A percentile compares a stretch with the other conserved stretches of the same genome.
These are phyloP conservation scores for Aspergillus luchuensis DNA, from an alignment of 2,329 filamentous ascomycete genomes.

Conservation along the genomic window DNA sequence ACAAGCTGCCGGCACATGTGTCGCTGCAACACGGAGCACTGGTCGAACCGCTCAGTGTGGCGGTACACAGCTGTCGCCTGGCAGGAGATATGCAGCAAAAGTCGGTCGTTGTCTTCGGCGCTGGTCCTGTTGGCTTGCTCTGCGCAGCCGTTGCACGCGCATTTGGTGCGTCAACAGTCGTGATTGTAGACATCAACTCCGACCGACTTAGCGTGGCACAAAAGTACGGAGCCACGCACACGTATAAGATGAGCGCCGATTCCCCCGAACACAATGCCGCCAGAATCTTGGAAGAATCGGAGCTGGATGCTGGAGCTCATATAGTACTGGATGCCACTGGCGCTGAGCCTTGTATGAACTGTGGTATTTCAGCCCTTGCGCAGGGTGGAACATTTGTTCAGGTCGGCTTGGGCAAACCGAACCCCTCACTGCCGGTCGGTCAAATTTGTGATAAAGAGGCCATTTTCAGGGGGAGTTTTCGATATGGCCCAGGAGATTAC, in stretches of 20 bases:
- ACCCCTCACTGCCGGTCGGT: conserved; percentile 71
- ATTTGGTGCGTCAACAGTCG: conserved; percentile 76
- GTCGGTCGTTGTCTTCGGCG: conserved; percentile 77
- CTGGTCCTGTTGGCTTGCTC: conserved; percentile 79
- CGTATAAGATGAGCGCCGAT: conserved; percentile 53
- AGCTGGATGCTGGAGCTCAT: conserved; percentile 59
- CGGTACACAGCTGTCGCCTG: conserved; percentile 76
- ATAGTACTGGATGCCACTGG: conserved; percentile 75
- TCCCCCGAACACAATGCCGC: neutral
- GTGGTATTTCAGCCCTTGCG: conserved; percentile 66
- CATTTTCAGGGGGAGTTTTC: conserved; percentile 78
- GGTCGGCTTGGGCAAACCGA: conserved; percentile 79
- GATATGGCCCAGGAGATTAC: conserved; percentile 85
- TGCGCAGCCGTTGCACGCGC: conserved; percentile 79
- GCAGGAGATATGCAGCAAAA: conserved; percentile 66
- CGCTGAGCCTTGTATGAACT: conserved; percentile 73
- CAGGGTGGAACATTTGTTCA: conserved; percentile 74
- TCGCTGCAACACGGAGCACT: conserved; percentile 78
- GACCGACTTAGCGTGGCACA: conserved; percentile 71
- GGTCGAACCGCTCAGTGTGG: conserved; percentile 81
- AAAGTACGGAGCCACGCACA: conserved; percentile 58
- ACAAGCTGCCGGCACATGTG: conserved; percentile 66
- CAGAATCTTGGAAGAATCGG: neutral
- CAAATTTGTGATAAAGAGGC: conserved; percentile 83
- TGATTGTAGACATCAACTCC: conserved; percentile 71